These are phyloP conservation scores for Porphyra umbilicalis DNA, from an alignment of 31 red algal species.

Conservation along the genomic window DNA sequence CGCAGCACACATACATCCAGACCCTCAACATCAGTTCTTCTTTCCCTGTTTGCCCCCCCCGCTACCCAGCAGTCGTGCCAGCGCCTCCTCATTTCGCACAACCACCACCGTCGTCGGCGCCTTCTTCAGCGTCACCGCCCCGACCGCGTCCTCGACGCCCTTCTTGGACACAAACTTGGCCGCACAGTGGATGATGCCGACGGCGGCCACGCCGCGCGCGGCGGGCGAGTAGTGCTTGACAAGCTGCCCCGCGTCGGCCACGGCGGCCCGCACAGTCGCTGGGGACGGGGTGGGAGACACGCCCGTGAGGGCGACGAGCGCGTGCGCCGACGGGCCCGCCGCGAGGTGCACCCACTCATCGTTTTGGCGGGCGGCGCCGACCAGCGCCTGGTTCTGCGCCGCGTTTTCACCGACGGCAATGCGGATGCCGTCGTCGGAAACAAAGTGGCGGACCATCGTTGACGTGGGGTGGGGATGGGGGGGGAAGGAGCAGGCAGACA, in stretches of 20 bases:
- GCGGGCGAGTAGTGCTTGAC: not conserved
- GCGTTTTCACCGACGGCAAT: not conserved
- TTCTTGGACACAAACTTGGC: constrained; percentile 57
- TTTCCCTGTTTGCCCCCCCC: not conserved
- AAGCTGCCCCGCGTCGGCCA: not conserved
- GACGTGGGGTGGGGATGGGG: not conserved
- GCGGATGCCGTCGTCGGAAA: not conserved
- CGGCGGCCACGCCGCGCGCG: constrained; percentile 60
- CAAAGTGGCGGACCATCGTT: not conserved
- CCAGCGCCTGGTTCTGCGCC: not conserved
- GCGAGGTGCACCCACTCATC: not conserved
- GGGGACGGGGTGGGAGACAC: not conserved
- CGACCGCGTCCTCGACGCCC: constrained; percentile 30
- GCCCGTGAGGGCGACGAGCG: not conserved
- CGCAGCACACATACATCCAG: too few species aligned
- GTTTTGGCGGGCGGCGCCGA: not conserved
- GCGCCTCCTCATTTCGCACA: constrained; percentile 26
- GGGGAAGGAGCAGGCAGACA: too few species aligned
- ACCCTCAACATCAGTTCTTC: too few species aligned
- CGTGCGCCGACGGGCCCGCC: not conserved
- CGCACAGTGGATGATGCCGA: constrained; percentile 52
- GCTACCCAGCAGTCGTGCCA: constrained; percentile 4
- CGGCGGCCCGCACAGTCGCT: not conserved
- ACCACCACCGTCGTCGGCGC: constrained; percentile 17
- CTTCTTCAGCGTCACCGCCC: constrained; percentile 52